A percentile compares a stretch with the other conserved stretches of the same genome.
Conservation (phyloP, 2,329 filamentous ascomycete genomes). For the Sporothrix protearum region DNA sequence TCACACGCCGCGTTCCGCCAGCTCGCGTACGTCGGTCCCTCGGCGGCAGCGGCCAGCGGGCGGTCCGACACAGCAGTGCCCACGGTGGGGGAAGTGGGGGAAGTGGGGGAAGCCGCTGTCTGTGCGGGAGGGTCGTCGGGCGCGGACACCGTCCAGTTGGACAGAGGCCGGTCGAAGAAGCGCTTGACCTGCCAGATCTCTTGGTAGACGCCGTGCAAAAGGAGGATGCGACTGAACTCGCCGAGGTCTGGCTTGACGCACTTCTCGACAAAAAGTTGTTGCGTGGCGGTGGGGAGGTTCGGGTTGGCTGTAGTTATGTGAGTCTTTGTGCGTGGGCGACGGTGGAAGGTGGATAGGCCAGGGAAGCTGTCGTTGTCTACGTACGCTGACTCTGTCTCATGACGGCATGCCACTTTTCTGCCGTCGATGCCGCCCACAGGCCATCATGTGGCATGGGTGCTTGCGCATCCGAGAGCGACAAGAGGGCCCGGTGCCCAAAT, state of each 20-base stretch:
- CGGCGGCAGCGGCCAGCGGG: neutral
- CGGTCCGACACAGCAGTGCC: neutral
- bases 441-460: neutral
- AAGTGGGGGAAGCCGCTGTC: neutral
- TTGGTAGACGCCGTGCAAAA: conserved; percentile 8
- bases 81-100: neutral
- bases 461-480: conserved; percentile 1
- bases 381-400: neutral
- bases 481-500: neutral
- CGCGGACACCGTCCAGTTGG: neutral
- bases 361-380: no score
- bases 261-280: conserved; percentile 9
- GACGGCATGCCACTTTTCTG: neutral
- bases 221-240: neutral
- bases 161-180: neutral
- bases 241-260: conserved; percentile 1
- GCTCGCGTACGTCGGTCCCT: neutral
- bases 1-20: conserved; percentile 2
- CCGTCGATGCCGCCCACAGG: neutral
- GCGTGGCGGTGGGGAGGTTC: neutral
- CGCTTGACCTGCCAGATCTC: conserved; percentile 14
- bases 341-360: no score
- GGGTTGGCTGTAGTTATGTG: neutral
- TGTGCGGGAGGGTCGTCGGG: neutral
- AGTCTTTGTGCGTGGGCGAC: no score